Percentiles rank a stretch among this genome's conserved stretches.
phyloP scores from a whole-genome alignment of 345 rosid species.

The Populus ilicifolia region DNA sequence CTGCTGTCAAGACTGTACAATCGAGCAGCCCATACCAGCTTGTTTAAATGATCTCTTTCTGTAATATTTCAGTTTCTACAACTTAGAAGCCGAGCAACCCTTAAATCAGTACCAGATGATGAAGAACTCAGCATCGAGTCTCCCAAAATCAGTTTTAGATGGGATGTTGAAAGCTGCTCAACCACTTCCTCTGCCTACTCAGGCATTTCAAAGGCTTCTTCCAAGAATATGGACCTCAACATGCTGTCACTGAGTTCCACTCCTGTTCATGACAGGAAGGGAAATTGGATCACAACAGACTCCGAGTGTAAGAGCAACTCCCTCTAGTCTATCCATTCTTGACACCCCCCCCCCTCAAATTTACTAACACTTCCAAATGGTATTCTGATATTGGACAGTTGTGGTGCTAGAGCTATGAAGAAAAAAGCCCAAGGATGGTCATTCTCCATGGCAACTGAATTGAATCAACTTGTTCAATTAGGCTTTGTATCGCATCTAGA shows the following conservation, averaged over 20 bases:
- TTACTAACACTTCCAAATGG: background rate
- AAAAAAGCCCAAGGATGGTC: background rate
- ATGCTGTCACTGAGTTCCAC: slow-evolving; percentile 40
- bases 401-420: slow-evolving; percentile 85
- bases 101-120: slow-evolving; percentile 48
- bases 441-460: background rate
- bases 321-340: background rate
- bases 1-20: too few relatives aligned
- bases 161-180: slow-evolving; percentile 74
- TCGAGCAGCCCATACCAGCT: too few relatives aligned
- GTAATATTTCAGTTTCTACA: slow-evolving; percentile 38
- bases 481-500: background rate
- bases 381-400: slow-evolving; percentile 37
- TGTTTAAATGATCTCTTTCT: too few relatives aligned
- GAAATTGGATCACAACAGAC: slow-evolving; percentile 91
- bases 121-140: slow-evolving; percentile 52
- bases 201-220: slow-evolving; percentile 49
- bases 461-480: background rate
- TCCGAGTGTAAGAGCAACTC: slow-evolving; percentile 59
- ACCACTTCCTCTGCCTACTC: slow-evolving; percentile 46
- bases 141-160: slow-evolving; percentile 65
- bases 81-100: slow-evolving; percentile 39
- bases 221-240: slow-evolving; percentile 27
- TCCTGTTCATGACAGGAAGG: slow-evolving; percentile 45
- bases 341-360: background rate